Evolutionary conservation across 106 monocot genomes (phyloP).

Genomic region (Acanthochlamys bracteata): DNA sequence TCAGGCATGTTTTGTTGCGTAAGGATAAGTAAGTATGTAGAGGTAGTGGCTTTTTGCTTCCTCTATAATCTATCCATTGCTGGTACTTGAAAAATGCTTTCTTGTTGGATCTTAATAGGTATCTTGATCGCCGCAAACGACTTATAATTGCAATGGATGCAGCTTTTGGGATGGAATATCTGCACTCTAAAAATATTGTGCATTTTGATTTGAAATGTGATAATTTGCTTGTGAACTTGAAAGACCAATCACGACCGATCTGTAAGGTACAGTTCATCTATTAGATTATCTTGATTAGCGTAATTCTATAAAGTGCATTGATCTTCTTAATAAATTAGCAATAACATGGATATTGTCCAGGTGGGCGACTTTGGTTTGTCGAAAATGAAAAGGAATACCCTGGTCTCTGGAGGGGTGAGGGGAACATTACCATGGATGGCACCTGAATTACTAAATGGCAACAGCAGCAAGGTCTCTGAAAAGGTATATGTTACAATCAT

Average conservation of each 20-base stretch:
- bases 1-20: conserved; percentile 64
- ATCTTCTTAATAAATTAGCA: neutral
- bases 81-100: neutral
- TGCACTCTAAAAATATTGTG: conserved; percentile 87
- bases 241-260: conserved; percentile 79
- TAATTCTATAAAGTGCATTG: neutral
- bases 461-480: conserved; percentile 83
- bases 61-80: neutral
- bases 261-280: conserved; percentile 60
- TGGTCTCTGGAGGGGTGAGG: conserved; percentile 92
- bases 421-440: conserved; percentile 99
- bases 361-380: conserved; percentile 91
- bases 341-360: conserved; percentile 22
- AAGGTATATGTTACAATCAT: conserved; percentile 37
- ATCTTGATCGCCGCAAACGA: conserved; percentile 71
- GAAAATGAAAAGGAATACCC: conserved; percentile 82
- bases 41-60: neutral
- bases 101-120: conserved; percentile 30
- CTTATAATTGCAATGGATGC: conserved; percentile 96
- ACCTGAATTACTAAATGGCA: conserved; percentile 69
- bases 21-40: conserved; percentile 52
- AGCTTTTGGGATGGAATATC: conserved; percentile 96
- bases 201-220: conserved; percentile 99
- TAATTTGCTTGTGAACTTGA: conserved; percentile 90
- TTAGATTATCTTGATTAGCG: neutral